Percentiles rank a stretch among this genome's conserved stretches.
phyloP scores from a whole-genome alignment of 345 rosid genomes.

The Tarenaya hassleriana region DNA sequence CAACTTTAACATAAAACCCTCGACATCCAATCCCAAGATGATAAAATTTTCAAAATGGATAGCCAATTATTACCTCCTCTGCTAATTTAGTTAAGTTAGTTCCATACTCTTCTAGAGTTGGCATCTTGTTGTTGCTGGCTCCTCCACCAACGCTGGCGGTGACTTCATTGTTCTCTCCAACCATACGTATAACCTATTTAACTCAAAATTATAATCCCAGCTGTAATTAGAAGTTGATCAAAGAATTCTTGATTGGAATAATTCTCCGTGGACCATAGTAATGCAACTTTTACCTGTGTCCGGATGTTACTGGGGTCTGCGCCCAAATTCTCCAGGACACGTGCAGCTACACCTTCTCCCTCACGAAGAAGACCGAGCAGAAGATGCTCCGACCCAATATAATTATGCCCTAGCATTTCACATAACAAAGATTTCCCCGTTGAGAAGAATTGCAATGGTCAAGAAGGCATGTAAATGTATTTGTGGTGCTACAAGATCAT shows the following conservation, averaged over 20 bases:
- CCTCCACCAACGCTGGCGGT: constrained; percentile 59
- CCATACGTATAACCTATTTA: constrained; percentile 79
- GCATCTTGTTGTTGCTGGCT: constrained; percentile 38
- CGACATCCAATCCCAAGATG: neutral
- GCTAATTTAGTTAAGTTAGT: constrained; percentile 14
- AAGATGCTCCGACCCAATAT: constrained; percentile 70
- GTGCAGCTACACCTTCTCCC: constrained; percentile 89
- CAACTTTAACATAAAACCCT: neutral
- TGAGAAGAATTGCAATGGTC: too few species aligned
- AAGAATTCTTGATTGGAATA: neutral
- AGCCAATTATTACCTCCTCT: neutral
- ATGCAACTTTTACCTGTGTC: constrained; percentile 50
- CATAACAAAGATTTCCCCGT: too few species aligned
- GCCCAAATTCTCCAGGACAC: constrained; percentile 79
- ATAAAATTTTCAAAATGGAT: neutral
- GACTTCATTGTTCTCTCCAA: constrained; percentile 69
- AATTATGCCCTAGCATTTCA: too few species aligned
- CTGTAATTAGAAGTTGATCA: neutral
- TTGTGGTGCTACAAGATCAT: too few species aligned
- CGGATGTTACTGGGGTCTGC: constrained; percentile 82
- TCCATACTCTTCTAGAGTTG: constrained; percentile 14
- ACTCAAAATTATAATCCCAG: constrained; percentile 8
- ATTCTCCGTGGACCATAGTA: neutral
- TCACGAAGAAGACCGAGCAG: constrained; percentile 77
- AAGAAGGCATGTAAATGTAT: too few species aligned